Evolutionary conservation across 2,329 filamentous ascomycete genomes (phyloP), one percentile per base, ranked within the genome.

Genomic region (Bipolaris oryzae): DNA sequence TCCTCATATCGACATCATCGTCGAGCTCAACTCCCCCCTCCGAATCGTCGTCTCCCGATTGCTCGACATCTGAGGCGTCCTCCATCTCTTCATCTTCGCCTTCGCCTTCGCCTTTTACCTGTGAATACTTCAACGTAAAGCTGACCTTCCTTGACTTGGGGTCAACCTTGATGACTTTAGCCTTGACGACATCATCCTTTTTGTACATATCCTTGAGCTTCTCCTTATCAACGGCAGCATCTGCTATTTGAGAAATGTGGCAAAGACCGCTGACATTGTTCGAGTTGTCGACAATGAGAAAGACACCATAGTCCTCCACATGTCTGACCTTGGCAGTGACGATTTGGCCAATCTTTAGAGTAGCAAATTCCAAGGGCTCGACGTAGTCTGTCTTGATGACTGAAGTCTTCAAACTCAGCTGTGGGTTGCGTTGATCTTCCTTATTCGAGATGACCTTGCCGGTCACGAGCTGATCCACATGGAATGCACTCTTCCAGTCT

Each of bases 221-320:
- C 50, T 90, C 91, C 78, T 98, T 90, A 50, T 90, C 84, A 21
- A 97, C 87, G 33, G 84, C 80, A 67, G 89, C 88, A 64, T 96
- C 92, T 0, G 95, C 93, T 84, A 99, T 92, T 74, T 99, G 89
- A 62, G 88, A 94, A 60, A 90, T 87, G 75, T 99, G 95, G 75
- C 94, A 98, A 9, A 99, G 84, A 60, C 95, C 95, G 66, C 94
- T 96, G 60, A 99, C 87, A 66, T 96, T 96, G 53, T 86, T 83
- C 4, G 93, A 96, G 58, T 89, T 87, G 74, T 97, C 92, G 18
- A 99, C 81, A 41, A 96, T 86, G 66, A 99, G 90, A 75, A 99
- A 99, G 5, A 94, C 94, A 63, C 95, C 95, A 74, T 93, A 99
- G 31, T 96, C 90, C 71, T 96, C 91, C 2, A 98, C 92, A 77